phyloP scores from a whole-genome alignment of 805 yeast genomes.

The Myxozyma melibiosi region DNA sequence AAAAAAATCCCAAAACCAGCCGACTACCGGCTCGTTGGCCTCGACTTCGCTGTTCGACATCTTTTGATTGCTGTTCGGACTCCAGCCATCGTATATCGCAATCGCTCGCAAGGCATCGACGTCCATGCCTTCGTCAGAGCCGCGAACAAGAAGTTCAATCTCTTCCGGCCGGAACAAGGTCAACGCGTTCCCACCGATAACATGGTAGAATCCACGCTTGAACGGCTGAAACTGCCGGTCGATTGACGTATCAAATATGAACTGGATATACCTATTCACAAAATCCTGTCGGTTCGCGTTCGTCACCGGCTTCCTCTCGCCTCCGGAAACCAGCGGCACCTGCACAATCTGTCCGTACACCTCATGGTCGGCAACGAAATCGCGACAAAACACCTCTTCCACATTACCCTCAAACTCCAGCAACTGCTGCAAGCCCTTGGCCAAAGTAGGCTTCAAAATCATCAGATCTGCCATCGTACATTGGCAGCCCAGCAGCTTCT shows the following conservation, averaged over 20 bases:
- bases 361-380: constrained; percentile 62
- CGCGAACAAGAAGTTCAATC: constrained; percentile 74
- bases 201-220: constrained; percentile 69
- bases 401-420: constrained; percentile 49
- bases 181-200: constrained; percentile 80
- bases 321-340: constrained; percentile 60
- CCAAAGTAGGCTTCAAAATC: constrained; percentile 70
- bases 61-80: constrained; percentile 23
- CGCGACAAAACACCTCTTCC: constrained; percentile 53
- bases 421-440: constrained; percentile 52
- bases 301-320: constrained; percentile 59
- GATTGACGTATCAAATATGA: constrained; percentile 60
- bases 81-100: constrained; percentile 74
- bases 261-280: constrained; percentile 63
- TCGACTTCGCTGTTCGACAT: constrained; percentile 29
- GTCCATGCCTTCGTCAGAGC: constrained; percentile 72
- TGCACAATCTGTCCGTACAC: constrained; percentile 49
- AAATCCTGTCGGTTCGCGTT: constrained; percentile 60
- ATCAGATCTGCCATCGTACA: constrained; percentile 64
- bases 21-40: constrained; percentile 49
- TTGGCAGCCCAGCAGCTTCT: constrained; percentile 62
- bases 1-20: constrained; percentile 89
- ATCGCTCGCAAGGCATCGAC: constrained; percentile 65
- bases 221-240: constrained; percentile 59
- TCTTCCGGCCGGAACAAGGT: constrained; percentile 80